phyloP scores from a whole-genome alignment of 768 basidiomycete species.

The Leccinellum luteum region DNA sequence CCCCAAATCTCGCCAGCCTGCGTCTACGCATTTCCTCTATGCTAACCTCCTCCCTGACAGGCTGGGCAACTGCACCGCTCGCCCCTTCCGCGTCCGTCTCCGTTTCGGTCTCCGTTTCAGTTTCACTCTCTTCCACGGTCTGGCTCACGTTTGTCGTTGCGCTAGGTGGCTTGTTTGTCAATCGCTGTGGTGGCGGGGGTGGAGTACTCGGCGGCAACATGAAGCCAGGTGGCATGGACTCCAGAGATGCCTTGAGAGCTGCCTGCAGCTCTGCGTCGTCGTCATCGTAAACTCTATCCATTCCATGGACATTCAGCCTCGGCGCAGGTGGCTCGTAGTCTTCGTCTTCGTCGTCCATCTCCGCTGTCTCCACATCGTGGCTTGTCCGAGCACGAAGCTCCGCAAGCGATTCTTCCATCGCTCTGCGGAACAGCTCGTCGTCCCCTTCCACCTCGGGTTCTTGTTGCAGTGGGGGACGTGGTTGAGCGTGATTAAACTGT shows the following conservation, averaged over 20 bases:
- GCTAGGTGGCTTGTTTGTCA: conserved; percentile 4
- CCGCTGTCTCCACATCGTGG: conserved; percentile 20
- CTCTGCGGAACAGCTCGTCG: conserved; percentile 54
- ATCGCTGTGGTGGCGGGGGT: conserved; percentile 16
- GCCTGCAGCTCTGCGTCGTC: conserved; percentile 88
- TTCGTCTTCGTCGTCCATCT: conserved; percentile 28
- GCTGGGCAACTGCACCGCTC: conserved; percentile 2
- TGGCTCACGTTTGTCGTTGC: conserved; percentile 9
- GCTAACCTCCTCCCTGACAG: conserved; percentile 38
- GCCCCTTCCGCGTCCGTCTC: conserved; percentile 28
- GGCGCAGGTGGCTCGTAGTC: conserved; percentile 8
- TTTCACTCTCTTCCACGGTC: conserved; percentile 11
- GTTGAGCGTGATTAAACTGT: conserved; percentile 18
- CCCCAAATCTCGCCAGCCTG: conserved; percentile 63
- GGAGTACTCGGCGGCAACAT: conserved; percentile 28
- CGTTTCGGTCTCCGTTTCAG: conserved; percentile 37
- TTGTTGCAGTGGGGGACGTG: conserved; percentile 4
- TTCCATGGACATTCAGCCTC: conserved; percentile 1
- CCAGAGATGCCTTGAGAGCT: conserved; percentile 80
- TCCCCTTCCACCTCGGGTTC: conserved; percentile 40
- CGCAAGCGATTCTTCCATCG: conserved; percentile 29
- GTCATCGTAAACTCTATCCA: conserved; percentile 68
- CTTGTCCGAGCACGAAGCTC: conserved; percentile 15
- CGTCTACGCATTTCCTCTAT: conserved; percentile 67
- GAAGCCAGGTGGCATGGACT: conserved; percentile 56